Percentiles rank a stretch among this genome's conserved stretches.
These are phyloP conservation scores for Poa pratensis DNA, from an alignment of 176 grass and related monocot genomes.

Conservation along the genomic window DNA sequence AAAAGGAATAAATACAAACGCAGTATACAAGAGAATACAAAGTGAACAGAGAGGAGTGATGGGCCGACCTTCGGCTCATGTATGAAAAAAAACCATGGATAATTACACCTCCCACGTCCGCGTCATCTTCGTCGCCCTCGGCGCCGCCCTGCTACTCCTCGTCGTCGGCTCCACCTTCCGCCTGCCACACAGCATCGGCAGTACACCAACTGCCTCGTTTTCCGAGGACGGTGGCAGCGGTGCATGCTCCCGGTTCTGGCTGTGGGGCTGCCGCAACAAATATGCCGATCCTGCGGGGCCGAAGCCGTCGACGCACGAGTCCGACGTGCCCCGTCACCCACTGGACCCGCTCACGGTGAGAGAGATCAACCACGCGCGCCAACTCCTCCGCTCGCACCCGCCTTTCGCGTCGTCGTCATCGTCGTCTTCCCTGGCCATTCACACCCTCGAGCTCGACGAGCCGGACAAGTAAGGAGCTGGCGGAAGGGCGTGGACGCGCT, in stretches of 20 bases:
- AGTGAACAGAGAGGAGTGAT: no score
- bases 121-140: no score
- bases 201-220: no score
- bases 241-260: slow-evolving; percentile 37
- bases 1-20: no score
- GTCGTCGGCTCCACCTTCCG: no score
- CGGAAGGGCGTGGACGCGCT: slow-evolving; percentile 37
- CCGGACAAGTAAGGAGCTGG: slow-evolving; percentile 59
- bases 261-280: slow-evolving; percentile 33
- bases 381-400: slow-evolving; percentile 54
- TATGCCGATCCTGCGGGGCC: neutral
- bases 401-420: slow-evolving; percentile 59
- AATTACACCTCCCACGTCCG: no score
- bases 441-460: slow-evolving; percentile 72
- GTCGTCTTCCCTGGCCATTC: slow-evolving; percentile 56
- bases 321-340: slow-evolving; percentile 52
- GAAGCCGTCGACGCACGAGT: slow-evolving; percentile 38
- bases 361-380: slow-evolving; percentile 60
- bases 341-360: slow-evolving; percentile 65
- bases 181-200: no score
- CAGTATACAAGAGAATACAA: no score
- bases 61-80: no score
- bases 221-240: neutral
- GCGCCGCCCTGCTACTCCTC: no score
- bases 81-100: no score